phyloP scores from a whole-genome alignment of 257 asterid species.

The Nicotiana tabacum region DNA sequence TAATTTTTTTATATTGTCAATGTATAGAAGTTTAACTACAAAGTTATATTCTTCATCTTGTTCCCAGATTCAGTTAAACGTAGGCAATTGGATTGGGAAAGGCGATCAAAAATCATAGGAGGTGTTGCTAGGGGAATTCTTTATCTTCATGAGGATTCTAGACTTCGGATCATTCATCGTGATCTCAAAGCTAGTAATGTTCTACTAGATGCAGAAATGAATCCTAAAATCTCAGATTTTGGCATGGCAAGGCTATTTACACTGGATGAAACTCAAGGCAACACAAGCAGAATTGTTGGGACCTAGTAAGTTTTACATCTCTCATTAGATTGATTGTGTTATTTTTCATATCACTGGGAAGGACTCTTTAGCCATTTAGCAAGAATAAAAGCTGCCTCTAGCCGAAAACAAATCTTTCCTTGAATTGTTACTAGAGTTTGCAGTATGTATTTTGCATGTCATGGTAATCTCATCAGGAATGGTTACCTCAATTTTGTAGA shows the following conservation, averaged over 20 bases:
- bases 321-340: too few species aligned
- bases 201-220: slow-evolving; percentile 18
- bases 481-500: too few species aligned
- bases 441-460: background rate
- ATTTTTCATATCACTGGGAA: too few species aligned
- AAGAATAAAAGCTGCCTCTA: too few species aligned
- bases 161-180: slow-evolving; percentile 19
- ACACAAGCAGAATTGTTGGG: slow-evolving; percentile 18
- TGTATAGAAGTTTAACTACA: too few species aligned
- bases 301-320: slow-evolving; percentile 11
- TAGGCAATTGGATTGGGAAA: slow-evolving; percentile 6
- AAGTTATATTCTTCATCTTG: background rate
- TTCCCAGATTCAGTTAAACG: slow-evolving; percentile 4
- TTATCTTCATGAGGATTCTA: slow-evolving; percentile 27
- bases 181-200: slow-evolving; percentile 25
- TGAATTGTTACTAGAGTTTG: background rate
- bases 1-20: too few species aligned
- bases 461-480: background rate
- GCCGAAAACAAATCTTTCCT: background rate
- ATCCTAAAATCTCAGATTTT: slow-evolving; percentile 25
- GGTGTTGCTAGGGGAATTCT: slow-evolving; percentile 20
- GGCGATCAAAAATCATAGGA: slow-evolving; percentile 13
- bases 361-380: too few species aligned
- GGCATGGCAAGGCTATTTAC: slow-evolving; percentile 23
- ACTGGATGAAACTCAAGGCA: slow-evolving; percentile 15